Conservation (phyloP, 2,329 filamentous ascomycete genomes). For the Xylariaceae sp. region DNA sequence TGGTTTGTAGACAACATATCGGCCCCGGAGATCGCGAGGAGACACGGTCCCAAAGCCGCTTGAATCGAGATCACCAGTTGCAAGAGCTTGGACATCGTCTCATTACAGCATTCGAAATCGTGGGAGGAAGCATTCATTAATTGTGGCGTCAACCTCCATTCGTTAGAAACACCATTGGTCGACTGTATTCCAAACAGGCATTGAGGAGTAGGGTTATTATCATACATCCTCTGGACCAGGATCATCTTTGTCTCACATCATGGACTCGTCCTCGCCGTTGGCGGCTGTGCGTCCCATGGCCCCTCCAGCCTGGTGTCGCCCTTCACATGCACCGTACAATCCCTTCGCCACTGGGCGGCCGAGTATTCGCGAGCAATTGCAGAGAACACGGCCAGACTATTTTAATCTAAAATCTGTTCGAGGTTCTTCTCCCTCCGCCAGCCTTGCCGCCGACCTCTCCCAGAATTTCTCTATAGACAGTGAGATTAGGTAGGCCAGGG, state of each 20-base stretch:
- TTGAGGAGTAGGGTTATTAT: conserved; percentile 29
- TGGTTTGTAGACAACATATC: too few relatives aligned
- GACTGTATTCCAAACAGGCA: conserved; percentile 23
- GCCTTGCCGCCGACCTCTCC: conserved; percentile 87
- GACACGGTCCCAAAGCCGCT: too few relatives aligned
- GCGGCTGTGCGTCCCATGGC: conserved; percentile 83
- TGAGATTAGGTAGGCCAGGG: conserved; percentile 62
- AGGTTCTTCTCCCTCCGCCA: conserved; percentile 86
- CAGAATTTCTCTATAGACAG: conserved; percentile 95
- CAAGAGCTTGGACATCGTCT: conserved; percentile 7
- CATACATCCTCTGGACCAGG: conserved; percentile 20
- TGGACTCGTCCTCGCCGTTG: conserved; percentile 92
- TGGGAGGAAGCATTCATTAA: conserved; percentile 26
- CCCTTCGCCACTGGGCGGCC: conserved; percentile 58
- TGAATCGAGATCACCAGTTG: background rate
- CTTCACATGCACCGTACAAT: conserved; percentile 42
- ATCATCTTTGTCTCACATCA: conserved; percentile 36
- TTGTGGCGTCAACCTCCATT: conserved; percentile 23
- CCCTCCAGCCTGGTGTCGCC: conserved; percentile 59
- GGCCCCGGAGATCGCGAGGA: too few relatives aligned
- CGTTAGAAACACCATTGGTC: conserved; percentile 21
- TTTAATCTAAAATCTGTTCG: conserved; percentile 74
- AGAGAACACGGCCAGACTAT: conserved; percentile 65
- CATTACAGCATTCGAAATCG: conserved; percentile 15
- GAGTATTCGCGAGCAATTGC: conserved; percentile 74